Conservation (phyloP, 106 monocot species). For the Apostasia shenzhenica region DNA sequence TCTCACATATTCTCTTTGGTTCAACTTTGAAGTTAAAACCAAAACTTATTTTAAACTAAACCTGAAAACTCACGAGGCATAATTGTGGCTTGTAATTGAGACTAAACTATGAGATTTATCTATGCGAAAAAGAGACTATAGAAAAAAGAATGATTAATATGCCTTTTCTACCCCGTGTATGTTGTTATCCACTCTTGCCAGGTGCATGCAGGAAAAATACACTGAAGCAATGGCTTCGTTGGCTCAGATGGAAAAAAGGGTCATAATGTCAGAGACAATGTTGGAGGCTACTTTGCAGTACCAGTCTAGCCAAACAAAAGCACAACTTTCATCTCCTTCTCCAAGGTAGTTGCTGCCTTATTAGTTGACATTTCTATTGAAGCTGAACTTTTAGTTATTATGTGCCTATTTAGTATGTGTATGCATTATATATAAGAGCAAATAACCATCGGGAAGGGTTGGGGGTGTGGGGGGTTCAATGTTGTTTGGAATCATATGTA, state of each 20-base stretch:
- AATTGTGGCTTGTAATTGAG: too few relatives aligned
- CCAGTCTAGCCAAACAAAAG: conserved; percentile 60
- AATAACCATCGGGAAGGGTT: too few relatives aligned
- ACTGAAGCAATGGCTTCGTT: conserved; percentile 47
- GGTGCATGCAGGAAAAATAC: conserved; percentile 69
- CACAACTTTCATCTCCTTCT: conserved; percentile 17
- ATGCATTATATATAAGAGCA: too few relatives aligned
- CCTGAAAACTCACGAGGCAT: too few relatives aligned
- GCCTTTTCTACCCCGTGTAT: conserved; percentile 9
- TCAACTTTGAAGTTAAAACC: too few relatives aligned
- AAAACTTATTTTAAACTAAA: too few relatives aligned
- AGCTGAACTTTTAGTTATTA: too few relatives aligned
- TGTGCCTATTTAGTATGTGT: too few relatives aligned
- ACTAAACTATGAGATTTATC: background rate
- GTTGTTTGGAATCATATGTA: too few relatives aligned
- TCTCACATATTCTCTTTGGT: too few relatives aligned
- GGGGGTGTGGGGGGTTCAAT: too few relatives aligned
- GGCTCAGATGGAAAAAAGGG: conserved; percentile 67
- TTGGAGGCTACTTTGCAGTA: conserved; percentile 77
- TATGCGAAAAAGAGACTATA: background rate
- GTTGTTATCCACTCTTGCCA: conserved; percentile 20
- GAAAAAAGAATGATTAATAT: background rate
- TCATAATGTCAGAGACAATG: conserved; percentile 74
- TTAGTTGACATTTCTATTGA: too few relatives aligned
- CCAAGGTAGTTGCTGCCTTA: conserved; percentile 33